These are phyloP conservation scores for Nitzschia putrida DNA, from an alignment of 108 stramenopile species.

Conservation along the genomic window DNA sequence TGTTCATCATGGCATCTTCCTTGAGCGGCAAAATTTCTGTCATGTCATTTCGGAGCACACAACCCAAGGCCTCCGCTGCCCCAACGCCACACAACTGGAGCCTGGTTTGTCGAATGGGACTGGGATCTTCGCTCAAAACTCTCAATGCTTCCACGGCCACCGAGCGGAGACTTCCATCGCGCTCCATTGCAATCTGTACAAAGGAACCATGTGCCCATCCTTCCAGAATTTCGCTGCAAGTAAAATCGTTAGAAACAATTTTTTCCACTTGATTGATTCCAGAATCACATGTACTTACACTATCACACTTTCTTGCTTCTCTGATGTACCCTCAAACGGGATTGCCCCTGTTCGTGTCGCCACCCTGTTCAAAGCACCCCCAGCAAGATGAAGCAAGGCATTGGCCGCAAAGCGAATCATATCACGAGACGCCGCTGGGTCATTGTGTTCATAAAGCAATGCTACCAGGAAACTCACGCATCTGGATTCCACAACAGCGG, in stretches of 20 bases:
- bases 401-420: slow-evolving; percentile 51
- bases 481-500: slow-evolving; percentile 56
- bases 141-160: slow-evolving; percentile 52
- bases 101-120: slow-evolving; percentile 38
- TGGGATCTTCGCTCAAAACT: slow-evolving; percentile 66
- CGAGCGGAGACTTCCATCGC: slow-evolving; percentile 40
- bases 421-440: slow-evolving; percentile 27
- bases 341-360: slow-evolving; percentile 11
- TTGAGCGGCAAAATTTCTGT: slow-evolving; percentile 13
- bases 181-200: slow-evolving; percentile 51
- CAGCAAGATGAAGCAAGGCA: slow-evolving; percentile 59
- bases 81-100: slow-evolving; percentile 49
- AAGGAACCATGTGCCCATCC: slow-evolving; percentile 64
- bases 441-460: slow-evolving; percentile 42
- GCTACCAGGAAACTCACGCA: slow-evolving; percentile 54
- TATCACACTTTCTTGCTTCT: slow-evolving; percentile 34
- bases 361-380: slow-evolving; percentile 49
- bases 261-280: neutral
- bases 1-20: neutral
- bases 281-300: slow-evolving; percentile 38
- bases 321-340: slow-evolving; percentile 1
- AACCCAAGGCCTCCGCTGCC: slow-evolving; percentile 52
- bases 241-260: slow-evolving; percentile 6
- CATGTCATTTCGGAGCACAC: slow-evolving; percentile 36
- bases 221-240: slow-evolving; percentile 57